These are phyloP conservation scores for Penicillium atrosanguineum DNA, from an alignment of 495 filamentous ascomycete species.

Conservation along the genomic window DNA sequence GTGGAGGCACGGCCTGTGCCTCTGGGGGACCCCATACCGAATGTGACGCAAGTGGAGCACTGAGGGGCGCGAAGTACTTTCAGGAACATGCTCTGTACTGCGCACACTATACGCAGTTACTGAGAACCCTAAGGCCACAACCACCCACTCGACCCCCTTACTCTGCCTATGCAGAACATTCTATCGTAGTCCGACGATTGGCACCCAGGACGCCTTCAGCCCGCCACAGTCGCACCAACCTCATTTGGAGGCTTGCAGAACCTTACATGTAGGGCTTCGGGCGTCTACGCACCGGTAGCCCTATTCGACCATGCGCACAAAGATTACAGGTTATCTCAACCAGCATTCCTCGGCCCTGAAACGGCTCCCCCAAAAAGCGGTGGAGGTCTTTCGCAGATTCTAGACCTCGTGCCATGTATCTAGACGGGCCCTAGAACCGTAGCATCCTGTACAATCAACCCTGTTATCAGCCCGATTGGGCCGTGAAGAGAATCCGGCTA, in stretches of 20 bases:
- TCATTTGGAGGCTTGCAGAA: neutral
- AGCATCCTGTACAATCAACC: neutral
- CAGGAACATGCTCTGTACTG: neutral
- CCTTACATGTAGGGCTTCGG: constrained; percentile 12
- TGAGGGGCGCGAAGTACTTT: constrained; percentile 2
- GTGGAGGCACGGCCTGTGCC: constrained; percentile 15
- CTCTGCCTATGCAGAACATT: constrained; percentile 1
- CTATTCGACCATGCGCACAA: constrained; percentile 4
- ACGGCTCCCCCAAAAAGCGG: constrained; percentile 6
- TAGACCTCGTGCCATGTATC: neutral
- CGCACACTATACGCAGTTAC: neutral
- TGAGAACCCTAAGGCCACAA: neutral
- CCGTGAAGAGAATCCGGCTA: neutral
- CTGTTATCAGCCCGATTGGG: neutral
- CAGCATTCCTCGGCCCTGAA: neutral
- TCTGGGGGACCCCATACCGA: constrained; percentile 19
- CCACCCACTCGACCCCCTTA: neutral
- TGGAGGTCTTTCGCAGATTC: constrained; percentile 2
- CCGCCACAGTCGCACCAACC: constrained; percentile 11
- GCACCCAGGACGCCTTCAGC: constrained; percentile 7
- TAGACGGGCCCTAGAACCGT: neutral
- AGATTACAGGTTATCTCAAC: constrained; percentile 18
- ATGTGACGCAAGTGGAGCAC: constrained; percentile 5
- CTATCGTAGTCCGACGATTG: neutral
- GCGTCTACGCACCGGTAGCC: constrained; percentile 4